Base-by-base conservation (phyloP, 345 rosid species). In the Euphorbia peplus region DNA sequence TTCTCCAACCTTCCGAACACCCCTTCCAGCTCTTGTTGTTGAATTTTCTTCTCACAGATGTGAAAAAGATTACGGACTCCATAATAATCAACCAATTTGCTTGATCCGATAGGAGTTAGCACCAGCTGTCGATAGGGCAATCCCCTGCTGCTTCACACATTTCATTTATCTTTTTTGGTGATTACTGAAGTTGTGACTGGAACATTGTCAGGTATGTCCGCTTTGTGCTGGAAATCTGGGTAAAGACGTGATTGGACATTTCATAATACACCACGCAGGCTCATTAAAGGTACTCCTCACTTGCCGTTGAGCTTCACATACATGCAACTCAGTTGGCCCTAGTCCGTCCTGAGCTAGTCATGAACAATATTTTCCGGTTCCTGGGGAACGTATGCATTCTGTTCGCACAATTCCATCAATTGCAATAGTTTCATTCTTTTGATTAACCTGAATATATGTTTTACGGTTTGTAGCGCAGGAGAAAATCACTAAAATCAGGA, bases 221-320 rank as follows among this genome's bases (percentile, higher is more conserved):
- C 77, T 87, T 30, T 88, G 90, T 74, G 89, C 90, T 12, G 87
- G 74, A 66, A 84, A 77, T 79, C 82, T 86, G 32, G 89, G 85
- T 51, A 86, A 79, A 73, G 86, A 88, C 72, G 84, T 73, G 21
- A 67, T 67, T 39, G 80, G 81, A 39, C 93, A 84, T 83, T 84
- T 88, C 75, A 67, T 81, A n/a, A 75, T 61, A 65, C 88, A 83
- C 52, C 90, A 86, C 68, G 55, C 85, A 24, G 75, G 64, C 74
- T 84, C 73, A 2, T 70, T 88, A 47, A 84, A 83, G 86, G 93
- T 85, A 73, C 29, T 53, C 3, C 50, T 55, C 42, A 15, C 51
- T 47, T 21, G 46, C 54, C n/a, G 35, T 70, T 8, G 32, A 60
- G 60, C 57, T 58, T 71, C 57, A 37, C 29, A 8, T 58, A 24